Base-by-base conservation (phyloP, 176 grass and related monocot species). In the Panicum miliaceum region DNA sequence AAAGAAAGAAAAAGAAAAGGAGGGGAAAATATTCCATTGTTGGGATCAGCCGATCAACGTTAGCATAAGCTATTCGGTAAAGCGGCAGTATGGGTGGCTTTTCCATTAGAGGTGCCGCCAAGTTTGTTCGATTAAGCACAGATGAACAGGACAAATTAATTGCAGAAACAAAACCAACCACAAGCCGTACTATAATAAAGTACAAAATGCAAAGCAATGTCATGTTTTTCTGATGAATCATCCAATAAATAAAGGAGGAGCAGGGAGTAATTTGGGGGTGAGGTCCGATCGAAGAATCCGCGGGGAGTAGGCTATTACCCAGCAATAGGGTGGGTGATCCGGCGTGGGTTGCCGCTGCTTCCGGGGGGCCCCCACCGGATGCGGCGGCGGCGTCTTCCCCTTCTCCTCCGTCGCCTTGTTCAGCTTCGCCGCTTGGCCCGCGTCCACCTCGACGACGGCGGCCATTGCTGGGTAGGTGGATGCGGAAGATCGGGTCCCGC, bases 251-350 rank as follows among this genome's bases (percentile, higher is more conserved):
- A 36, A 64, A 37, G 25, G 1, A 20, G 45, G 66, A 35, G n/a
- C 35, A 61, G 11, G 4, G 22, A 32, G 59, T 6, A 7, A 23
- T 54, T 65, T 52, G 16, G 71, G 42, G 26, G 23, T 18, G 43
- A 71, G n/a, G 19, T 19, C 0, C 12, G 25, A 51, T 72, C 15
- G 51, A 73, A 26, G 46, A 50, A 50, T 73, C 70, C 18, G 23
- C 5, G 54, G 68, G n/a, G 50, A 52, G 78, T 67, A 71, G 43
- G 38, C 27, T 35, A 23, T 63, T 92, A 92, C 91, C 80, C 64
- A 80, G 64, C 81, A 70, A 57, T 89, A 92, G 56, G 91, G 87
- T 45, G 87, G 91, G 61, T 89, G 91, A 60, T 87, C 71, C 34
- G 87, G 91, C 35, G 81, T 84, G 27, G 68, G 84, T 15, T 43